Conservation (phyloP, 2,329 filamentous ascomycete species). For the Lachnellula willkommii region DNA sequence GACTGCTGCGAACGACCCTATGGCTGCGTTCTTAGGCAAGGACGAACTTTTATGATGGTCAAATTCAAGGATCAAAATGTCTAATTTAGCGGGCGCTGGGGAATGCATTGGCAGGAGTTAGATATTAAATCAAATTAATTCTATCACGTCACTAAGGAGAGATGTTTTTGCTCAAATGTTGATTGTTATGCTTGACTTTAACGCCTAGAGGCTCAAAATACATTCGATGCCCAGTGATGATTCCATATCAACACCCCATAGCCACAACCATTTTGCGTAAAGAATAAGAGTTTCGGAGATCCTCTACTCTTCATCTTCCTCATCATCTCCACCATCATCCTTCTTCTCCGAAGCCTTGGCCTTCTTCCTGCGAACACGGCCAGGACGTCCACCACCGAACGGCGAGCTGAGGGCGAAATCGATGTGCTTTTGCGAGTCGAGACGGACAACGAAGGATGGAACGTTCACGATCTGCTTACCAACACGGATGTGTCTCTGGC, state of each 20-base stretch:
- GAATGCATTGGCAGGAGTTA: constrained; percentile 7
- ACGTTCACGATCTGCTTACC: constrained; percentile 99
- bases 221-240: constrained; percentile 19
- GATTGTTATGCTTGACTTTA: constrained; percentile 19
- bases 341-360: constrained; percentile 88
- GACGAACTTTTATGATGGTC: constrained; percentile 54
- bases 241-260: constrained; percentile 23
- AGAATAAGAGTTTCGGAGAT: constrained; percentile 12
- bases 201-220: constrained; percentile 22
- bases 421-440: constrained; percentile 99
- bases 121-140: background rate
- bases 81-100: constrained; percentile 15
- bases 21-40: constrained; percentile 74
- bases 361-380: constrained; percentile 99
- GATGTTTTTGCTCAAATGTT: constrained; percentile 2
- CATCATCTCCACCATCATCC: constrained; percentile 74
- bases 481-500: constrained; percentile 98
- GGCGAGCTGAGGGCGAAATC: constrained; percentile 97
- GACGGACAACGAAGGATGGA: constrained; percentile 97
- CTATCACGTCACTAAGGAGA: background rate
- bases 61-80: background rate
- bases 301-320: constrained; percentile 62
- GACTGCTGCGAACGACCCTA: constrained; percentile 72
- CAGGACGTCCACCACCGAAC: constrained; percentile 93
- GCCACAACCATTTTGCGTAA: constrained; percentile 25